These are phyloP conservation scores for Calophaca sinica DNA, from an alignment of 306 rosid species.

Conservation along the genomic window DNA sequence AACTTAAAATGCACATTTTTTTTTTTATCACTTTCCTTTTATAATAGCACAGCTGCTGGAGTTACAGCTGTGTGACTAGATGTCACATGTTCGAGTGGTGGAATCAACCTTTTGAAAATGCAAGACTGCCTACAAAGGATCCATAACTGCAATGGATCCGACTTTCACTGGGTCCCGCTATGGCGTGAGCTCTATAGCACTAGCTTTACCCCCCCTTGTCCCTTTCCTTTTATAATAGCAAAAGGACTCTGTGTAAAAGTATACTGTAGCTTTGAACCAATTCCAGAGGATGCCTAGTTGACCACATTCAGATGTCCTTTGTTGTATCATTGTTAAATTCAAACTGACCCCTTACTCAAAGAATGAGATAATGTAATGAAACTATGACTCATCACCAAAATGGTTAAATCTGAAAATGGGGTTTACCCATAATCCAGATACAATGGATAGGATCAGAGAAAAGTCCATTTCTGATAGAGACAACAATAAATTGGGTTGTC, in stretches of 20 bases:
- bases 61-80: neutral
- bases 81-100: neutral
- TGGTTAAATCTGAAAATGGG: too few relatives aligned
- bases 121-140: neutral
- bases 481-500: too few relatives aligned
- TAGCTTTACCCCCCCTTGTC: neutral
- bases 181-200: neutral
- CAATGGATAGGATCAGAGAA: too few relatives aligned
- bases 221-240: neutral
- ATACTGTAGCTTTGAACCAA: conserved; percentile 9
- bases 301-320: conserved; percentile 7
- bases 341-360: neutral
- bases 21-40: neutral
- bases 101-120: neutral
- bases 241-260: neutral
- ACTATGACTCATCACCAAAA: too few relatives aligned
- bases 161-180: neutral
- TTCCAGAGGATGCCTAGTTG: conserved; percentile 21
- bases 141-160: neutral
- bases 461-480: too few relatives aligned
- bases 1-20: too few relatives aligned
- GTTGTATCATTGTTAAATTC: conserved; percentile 24
- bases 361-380: neutral
- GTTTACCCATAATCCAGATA: too few relatives aligned
- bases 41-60: neutral